Evolutionary conservation across 106 monocot species (phyloP).

Genomic region (Dactylorhiza incarnata): DNA sequence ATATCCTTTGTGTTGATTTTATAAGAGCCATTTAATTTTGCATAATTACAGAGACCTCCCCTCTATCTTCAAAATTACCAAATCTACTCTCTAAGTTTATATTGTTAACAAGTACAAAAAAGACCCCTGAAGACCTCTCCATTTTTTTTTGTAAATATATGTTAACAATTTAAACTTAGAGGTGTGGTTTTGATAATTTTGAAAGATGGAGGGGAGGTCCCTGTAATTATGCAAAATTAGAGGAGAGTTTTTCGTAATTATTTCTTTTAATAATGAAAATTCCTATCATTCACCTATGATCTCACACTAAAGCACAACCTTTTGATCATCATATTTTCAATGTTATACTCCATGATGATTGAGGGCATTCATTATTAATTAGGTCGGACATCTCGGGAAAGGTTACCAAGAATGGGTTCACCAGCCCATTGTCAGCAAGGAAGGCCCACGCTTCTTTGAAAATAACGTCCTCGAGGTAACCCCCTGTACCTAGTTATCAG

Average conservation of each 20-base stretch:
- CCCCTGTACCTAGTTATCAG: not conserved
- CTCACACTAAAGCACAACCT: not conserved
- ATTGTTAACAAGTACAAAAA: too few species aligned
- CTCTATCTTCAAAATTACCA: too few species aligned
- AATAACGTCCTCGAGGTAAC: constrained; percentile 63
- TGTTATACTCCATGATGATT: not conserved
- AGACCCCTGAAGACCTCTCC: too few species aligned
- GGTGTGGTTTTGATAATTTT: too few species aligned
- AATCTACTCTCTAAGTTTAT: too few species aligned
- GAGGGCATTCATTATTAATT: not conserved
- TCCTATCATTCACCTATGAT: not conserved
- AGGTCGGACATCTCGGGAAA: constrained; percentile 86
- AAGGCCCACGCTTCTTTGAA: constrained; percentile 67
- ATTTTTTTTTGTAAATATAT: too few species aligned
- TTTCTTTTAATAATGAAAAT: not conserved
- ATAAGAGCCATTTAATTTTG: too few species aligned
- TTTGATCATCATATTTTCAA: not conserved
- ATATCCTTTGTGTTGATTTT: not conserved
- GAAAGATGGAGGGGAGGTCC: too few species aligned
- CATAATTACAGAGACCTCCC: too few species aligned
- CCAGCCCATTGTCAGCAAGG: constrained; percentile 77
- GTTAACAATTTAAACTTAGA: too few species aligned
- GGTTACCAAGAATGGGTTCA: constrained; percentile 81
- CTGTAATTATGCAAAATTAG: too few species aligned
- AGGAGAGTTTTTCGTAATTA: too few species aligned